Evolutionary conservation across 441 rosid species (phyloP).

Genomic region (Iberis amara): DNA sequence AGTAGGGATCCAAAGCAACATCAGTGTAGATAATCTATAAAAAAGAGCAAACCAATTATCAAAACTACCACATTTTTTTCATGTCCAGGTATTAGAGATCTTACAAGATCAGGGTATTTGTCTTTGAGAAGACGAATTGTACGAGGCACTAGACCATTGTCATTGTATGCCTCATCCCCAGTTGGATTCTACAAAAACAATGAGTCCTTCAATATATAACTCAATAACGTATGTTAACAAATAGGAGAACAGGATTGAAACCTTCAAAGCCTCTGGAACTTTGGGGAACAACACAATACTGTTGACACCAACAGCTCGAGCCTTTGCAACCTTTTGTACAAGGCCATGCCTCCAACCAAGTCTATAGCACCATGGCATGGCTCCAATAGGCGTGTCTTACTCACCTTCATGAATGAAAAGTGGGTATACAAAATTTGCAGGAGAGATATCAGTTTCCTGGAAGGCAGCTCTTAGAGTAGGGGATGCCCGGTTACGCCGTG

Average conservation of each 20-base stretch:
- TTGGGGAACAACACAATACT: conserved; percentile 84
- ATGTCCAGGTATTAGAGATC: conserved; percentile 25
- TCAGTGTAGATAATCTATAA: conserved; percentile 82
- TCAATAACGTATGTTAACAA: background rate
- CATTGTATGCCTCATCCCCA: conserved; percentile 91
- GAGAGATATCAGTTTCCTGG: conserved; percentile 76
- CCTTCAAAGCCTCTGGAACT: conserved; percentile 96
- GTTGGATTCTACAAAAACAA: conserved; percentile 52
- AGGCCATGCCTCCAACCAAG: conserved; percentile 99
- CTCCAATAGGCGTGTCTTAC: conserved; percentile 95
- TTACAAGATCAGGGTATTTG: conserved; percentile 86
- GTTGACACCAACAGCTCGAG: conserved; percentile 89
- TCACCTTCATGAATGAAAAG: conserved; percentile 95
- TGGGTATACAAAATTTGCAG: conserved; percentile 88
- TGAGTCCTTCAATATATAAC: conserved; percentile 16
- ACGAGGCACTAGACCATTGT: conserved; percentile 84
- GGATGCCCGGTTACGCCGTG: too few relatives aligned
- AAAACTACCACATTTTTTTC: conserved; percentile 1
- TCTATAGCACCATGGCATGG: conserved; percentile 97
- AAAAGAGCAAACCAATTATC: conserved; percentile 17
- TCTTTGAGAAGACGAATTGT: conserved; percentile 85
- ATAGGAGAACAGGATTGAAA: conserved; percentile 26
- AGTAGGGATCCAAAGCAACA: conserved; percentile 94
- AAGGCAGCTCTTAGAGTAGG: conserved; percentile 66
- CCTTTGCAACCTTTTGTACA: conserved; percentile 82